Evolutionary conservation across 2,329 filamentous ascomycete species (phyloP).

Genomic region (Pseudocercospora fuligena): DNA sequence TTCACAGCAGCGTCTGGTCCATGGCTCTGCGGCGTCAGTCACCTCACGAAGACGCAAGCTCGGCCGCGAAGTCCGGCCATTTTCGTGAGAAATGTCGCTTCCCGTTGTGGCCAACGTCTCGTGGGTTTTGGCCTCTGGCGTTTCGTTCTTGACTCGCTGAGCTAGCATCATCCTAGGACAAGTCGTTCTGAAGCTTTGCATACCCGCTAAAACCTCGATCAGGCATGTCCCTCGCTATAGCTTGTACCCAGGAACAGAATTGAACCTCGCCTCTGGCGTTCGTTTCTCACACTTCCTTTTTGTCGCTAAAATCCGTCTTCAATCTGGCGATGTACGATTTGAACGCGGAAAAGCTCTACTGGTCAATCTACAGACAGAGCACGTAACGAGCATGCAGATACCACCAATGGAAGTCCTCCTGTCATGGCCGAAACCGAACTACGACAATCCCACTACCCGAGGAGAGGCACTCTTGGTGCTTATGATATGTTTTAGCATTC

Average conservation of each 20-base stretch:
- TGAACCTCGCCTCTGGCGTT: neutral
- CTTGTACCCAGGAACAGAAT: neutral
- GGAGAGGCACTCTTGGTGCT: slow-evolving; percentile 47
- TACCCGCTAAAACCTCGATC: neutral
- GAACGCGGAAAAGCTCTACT: neutral
- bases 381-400: slow-evolving; percentile 29
- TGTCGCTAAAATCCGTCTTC: neutral
- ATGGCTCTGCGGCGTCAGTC: slow-evolving; percentile 3
- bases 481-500: slow-evolving; percentile 45
- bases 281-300: neutral
- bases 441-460: slow-evolving; percentile 47
- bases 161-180: slow-evolving; percentile 16
- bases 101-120: slow-evolving; percentile 10
- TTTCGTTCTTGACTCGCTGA: slow-evolving; percentile 1
- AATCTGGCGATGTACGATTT: neutral
- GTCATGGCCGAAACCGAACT: slow-evolving; percentile 49
- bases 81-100: slow-evolving; percentile 15
- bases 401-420: slow-evolving; percentile 41
- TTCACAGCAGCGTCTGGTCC: slow-evolving; percentile 11
- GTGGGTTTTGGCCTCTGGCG: slow-evolving; percentile 4
- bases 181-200: slow-evolving; percentile 5
- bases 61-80: slow-evolving; percentile 1
- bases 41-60: slow-evolving; percentile 13
- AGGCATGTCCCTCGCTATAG: neutral
- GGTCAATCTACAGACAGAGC: neutral